Conservation (phyloP, 345 rosid species). For the Mercurialis annua region DNA sequence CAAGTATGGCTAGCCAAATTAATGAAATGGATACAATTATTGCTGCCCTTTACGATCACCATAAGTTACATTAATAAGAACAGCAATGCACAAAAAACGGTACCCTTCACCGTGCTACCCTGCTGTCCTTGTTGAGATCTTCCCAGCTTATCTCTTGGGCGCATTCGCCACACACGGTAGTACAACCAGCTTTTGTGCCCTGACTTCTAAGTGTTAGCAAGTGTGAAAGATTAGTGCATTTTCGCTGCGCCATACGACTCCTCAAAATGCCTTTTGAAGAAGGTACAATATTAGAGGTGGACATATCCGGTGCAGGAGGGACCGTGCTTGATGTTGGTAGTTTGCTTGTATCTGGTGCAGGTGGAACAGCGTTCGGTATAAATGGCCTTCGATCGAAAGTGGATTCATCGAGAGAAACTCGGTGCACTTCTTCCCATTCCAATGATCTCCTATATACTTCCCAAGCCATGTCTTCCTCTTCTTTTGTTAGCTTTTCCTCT, state of each 20-base stretch:
- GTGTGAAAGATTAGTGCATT: constrained; percentile 81
- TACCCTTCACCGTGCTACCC: constrained; percentile 23
- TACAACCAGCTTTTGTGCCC: constrained; percentile 66
- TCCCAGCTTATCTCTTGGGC: constrained; percentile 86
- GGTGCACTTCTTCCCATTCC: constrained; percentile 93
- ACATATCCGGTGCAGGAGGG: background rate
- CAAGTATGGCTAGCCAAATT: constrained; percentile 8
- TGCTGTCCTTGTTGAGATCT: constrained; percentile 42
- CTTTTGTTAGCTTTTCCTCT: constrained; percentile 93
- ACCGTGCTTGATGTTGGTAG: constrained; percentile 14
- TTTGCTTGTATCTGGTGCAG: constrained; percentile 32
- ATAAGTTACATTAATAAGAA: constrained; percentile 6
- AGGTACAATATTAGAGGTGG: background rate
- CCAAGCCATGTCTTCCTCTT: constrained; percentile 99
- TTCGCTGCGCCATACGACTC: constrained; percentile 48
- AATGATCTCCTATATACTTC: constrained; percentile 72
- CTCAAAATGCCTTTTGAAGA: constrained; percentile 44
- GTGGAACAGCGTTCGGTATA: constrained; percentile 18
- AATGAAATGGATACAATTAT: constrained; percentile 12
- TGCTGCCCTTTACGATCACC: constrained; percentile 21
- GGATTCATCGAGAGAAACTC: constrained; percentile 56
- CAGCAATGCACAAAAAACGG: background rate
- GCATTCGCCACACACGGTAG: constrained; percentile 91
- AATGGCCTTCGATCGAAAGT: constrained; percentile 41
- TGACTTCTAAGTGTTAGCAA: constrained; percentile 92